Conservation (phyloP, 1,284 basidiomycete genomes). For the Ceratobasidium sp. region DNA sequence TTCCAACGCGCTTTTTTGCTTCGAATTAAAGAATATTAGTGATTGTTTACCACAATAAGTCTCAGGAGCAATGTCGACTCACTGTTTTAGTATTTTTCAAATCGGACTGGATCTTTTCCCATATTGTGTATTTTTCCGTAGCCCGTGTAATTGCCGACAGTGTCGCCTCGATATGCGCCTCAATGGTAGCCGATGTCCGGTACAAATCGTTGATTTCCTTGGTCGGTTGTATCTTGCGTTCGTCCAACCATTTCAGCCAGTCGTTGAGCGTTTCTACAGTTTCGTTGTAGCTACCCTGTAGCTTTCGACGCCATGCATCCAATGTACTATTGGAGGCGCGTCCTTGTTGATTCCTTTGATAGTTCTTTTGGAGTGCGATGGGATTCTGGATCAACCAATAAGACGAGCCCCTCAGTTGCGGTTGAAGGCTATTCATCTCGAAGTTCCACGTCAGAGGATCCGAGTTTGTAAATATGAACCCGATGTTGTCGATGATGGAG, state of each 20-base stretch:
- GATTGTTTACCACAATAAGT: background rate
- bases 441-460: conserved; percentile 53
- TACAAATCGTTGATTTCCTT: conserved; percentile 28
- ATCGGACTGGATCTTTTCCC: background rate
- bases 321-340: background rate
- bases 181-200: background rate
- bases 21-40: background rate
- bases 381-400: conserved; percentile 30
- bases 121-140: background rate
- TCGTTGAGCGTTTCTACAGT: conserved; percentile 10
- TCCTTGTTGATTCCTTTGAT: background rate
- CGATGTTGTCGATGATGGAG: conserved; percentile 54
- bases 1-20: background rate
- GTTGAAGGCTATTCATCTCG: conserved; percentile 48
- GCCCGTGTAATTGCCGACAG: background rate
- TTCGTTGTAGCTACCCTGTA: background rate
- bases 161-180: conserved; percentile 15
- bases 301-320: background rate
- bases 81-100: background rate
- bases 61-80: background rate
- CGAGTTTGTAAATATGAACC: conserved; percentile 55
- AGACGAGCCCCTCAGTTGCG: conserved; percentile 3
- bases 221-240: conserved; percentile 1
- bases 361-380: conserved; percentile 19
- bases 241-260: conserved; percentile 20